phyloP scores from a whole-genome alignment of 371 early-diverging fungal genomes.

The Mortierella sp. region DNA sequence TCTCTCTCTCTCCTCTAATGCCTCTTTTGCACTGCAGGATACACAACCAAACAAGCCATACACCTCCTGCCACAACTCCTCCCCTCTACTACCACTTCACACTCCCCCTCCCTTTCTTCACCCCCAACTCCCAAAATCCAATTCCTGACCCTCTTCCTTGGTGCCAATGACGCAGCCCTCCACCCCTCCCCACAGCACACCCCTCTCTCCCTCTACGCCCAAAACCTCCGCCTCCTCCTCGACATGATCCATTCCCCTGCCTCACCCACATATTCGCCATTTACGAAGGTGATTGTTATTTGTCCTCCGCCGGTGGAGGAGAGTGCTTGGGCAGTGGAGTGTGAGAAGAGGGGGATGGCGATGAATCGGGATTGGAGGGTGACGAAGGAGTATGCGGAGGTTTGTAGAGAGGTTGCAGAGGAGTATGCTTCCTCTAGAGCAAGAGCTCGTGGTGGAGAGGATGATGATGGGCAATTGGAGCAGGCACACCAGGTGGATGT shows the following conservation, averaged over 20 bases:
- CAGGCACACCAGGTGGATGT: constrained; percentile 42
- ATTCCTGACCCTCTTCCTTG: constrained; percentile 83
- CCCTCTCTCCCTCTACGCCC: constrained; percentile 69
- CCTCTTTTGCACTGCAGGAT: too few species aligned
- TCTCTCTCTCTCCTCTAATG: too few species aligned
- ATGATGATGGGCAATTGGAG: too few species aligned
- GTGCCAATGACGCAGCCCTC: constrained; percentile 87
- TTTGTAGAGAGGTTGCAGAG: constrained; percentile 63
- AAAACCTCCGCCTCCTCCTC: constrained; percentile 73
- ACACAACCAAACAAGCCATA: constrained; percentile 79
- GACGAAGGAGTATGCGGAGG: constrained; percentile 72
- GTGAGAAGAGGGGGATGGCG: constrained; percentile 54
- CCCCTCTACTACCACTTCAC: constrained; percentile 30
- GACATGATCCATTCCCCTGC: constrained; percentile 62
- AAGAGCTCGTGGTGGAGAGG: constrained; percentile 7
- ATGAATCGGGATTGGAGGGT: constrained; percentile 64
- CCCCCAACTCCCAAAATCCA: constrained; percentile 44
- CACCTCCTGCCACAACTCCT: constrained; percentile 71
- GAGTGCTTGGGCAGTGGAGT: constrained; percentile 62
- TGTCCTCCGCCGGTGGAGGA: constrained; percentile 85
- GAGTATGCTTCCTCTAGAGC: constrained; percentile 60
- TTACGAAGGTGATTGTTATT: constrained; percentile 74
- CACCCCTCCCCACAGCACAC: constrained; percentile 73
- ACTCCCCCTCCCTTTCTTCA: too few species aligned
- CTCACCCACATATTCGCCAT: constrained; percentile 69